Evolutionary conservation across 352 stramenopile species (phyloP), one percentile per base, ranked within the genome.

Genomic region (Halophytophthora batemanensis): DNA sequence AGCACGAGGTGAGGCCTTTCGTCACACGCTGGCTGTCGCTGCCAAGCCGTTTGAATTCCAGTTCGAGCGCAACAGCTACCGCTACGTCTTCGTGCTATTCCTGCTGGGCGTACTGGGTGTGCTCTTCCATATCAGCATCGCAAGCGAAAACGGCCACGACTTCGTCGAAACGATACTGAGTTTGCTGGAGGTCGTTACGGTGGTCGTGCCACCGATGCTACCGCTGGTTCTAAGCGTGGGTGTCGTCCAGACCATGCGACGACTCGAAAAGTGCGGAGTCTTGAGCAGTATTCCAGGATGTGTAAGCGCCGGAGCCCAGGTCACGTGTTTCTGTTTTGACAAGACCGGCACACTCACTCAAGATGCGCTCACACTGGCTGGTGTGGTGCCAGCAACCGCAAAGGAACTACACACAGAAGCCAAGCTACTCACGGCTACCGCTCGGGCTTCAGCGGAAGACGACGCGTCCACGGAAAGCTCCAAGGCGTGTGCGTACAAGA

Each of bases 321-420:
- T 87, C n/a, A 50, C 62, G n/a, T 81, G 63, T 39, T 87, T 74
- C 36, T 87, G 73, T 60, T 87, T 87, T 33, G 76, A 87, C 48
- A 87, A 87, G 64, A 87, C 76, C 4, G 73, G 76, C 1, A 87
- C 76, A 23, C 52, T 87, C 7, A 87, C 76, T 1, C 38, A 81
- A 36, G 68, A 84, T 10, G 39, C 60, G 14, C 59, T 85, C 7
- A 63, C 63, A n/a, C 68, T 85, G 13, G 45, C 67, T 3, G 74
- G 74, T 2, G 59, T 82, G 6, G 63, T 67, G 13, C 25, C 25
- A 31, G 25, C 8, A 4, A 31, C 25, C 25, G 25, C 25, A 31
- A 31, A 4, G 25, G 25, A 31, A 31, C 25, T 31, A 4, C 25
- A 31, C 8, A 31, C 25, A 31, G 4, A 31, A 8, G 8, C 25